Percentiles rank a stretch among this genome's conserved stretches.
Evolutionary conservation across 768 basidiomycete genomes (phyloP).

Genomic region (Tulasnella sp.): DNA sequence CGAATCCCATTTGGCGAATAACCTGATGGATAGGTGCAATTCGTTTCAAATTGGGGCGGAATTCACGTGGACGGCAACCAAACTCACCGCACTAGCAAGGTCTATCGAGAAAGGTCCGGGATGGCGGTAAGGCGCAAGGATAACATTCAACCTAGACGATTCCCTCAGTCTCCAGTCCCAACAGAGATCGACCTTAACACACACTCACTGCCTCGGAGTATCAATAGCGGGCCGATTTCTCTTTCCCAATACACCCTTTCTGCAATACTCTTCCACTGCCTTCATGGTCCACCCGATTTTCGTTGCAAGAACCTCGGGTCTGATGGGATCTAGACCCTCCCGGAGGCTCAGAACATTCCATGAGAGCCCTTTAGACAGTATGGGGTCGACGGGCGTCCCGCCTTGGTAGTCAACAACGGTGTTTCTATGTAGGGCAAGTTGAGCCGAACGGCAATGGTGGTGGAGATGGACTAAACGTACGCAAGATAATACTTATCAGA

Average conservation of each 20-base stretch:
- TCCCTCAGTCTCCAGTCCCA: constrained; percentile 41
- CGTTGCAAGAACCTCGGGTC: not conserved
- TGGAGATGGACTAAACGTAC: not conserved
- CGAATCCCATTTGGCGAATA: constrained; percentile 27
- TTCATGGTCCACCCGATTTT: constrained; percentile 11
- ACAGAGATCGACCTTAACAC: no score
- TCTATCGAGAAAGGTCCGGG: constrained; percentile 42
- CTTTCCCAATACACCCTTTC: not conserved
- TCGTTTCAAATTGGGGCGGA: not conserved
- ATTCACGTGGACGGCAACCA: not conserved
- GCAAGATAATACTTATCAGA: constrained; percentile 22
- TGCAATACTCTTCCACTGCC: not conserved
- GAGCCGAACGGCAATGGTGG: not conserved
- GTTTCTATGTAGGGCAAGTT: no score
- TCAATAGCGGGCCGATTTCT: not conserved
- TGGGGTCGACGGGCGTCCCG: not conserved
- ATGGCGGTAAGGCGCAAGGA: constrained; percentile 72
- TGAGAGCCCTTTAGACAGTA: not conserved
- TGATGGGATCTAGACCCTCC: not conserved
- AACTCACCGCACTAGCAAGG: constrained; percentile 25
- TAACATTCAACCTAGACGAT: constrained; percentile 68
- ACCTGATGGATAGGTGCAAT: constrained; percentile 13
- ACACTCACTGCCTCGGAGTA: not conserved
- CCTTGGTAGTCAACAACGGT: not conserved
- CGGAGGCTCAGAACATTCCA: not conserved